Evolutionary conservation across 805 yeast species (phyloP), one percentile per base, ranked within the genome.

Genomic region (Wickerhamiella vanderwaltii): DNA sequence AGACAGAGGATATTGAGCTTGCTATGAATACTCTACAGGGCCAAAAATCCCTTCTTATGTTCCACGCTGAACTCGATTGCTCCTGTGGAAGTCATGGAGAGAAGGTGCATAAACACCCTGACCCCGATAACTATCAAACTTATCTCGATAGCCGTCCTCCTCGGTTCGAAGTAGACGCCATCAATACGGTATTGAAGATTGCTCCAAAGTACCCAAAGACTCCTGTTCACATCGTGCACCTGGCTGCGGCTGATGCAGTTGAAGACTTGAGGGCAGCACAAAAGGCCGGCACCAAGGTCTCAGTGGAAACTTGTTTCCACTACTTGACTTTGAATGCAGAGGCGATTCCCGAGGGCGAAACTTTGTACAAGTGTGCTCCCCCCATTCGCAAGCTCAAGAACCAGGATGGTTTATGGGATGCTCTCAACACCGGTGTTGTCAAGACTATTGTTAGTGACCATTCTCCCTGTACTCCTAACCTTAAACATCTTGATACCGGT

Each of bases 231-330:
- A 80, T 87, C 45, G 97, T 87, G 19, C 97, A 87, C 60, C 65
- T 87, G 48, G 91, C 95, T 1, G 75, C 94, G 0, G 75, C 79
- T 48, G 77, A 82, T 49, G 94, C 94, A 0, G 60, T 87, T 1
- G 91, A 94, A 4, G 51, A 79, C 45, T 61, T 87, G 13, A 60
- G 67, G 30, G 67, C 73, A 15, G 95, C 95, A 3, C 75, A 75
- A 48, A 51, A 64, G 6, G 45, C 46, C 3, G 58, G 62, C 11
- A 44, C 59, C 19, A 46, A 49, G 19, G 68, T 87, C 43, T 66
- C 94, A 0, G 94, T 86, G 1, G 97, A 87, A 60, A 87, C 97
- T 0, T 87, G 97, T 60, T 87, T 85, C 73, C 97, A 87, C 59
- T 87, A 87, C 60, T 66, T 87, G 38, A 68, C 87, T 2, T 65